Evolutionary conservation across 1,284 basidiomycete species (phyloP), one percentile per base, ranked within the genome.

Genomic region (Hemileia vastatrix): DNA sequence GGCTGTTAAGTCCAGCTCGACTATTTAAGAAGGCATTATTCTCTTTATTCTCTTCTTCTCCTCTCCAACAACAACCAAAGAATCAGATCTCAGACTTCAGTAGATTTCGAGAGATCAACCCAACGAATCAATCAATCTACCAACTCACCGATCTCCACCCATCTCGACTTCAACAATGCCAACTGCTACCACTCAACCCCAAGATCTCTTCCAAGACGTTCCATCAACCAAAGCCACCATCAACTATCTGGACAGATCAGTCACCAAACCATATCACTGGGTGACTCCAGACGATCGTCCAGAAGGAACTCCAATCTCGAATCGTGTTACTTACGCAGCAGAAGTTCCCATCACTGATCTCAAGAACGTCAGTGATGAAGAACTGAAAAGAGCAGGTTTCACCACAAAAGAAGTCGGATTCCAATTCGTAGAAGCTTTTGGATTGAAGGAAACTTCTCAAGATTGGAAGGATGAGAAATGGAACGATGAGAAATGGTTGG

Each of bases 391-490:
- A 3, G 55, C 56, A 6, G 70, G 70, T 19, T 65, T 69, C 65
- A 67, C 55, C 49, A 59, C 60, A 8, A 54, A 64, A 27, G 43
- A 70, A 23, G 68, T 67, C 18, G 70, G 70, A 11, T 71, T 71
- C 64, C 56, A 71, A 62, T 53, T 71, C 58, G 48, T 71, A 36
- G 43, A 66, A 3, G 68, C 68, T 19, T 71, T 68, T n/a, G 70
- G 68, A 8, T 11, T 45, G 6, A 27, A 62, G 8, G 45, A 55
- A 2, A 67, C 66, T 6, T 60, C 32, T 4, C n/a, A 63, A 47
- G 65, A 19, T 9, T 71, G 70, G 70, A 58, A 55, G 2, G 66
- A 60, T 2, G 54, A 54, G 0, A 67, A 68, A 44, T 71, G 70
- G 70, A 55, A 69, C 9, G 65, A 67, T 19, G 27, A 63, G 0